Evolutionary conservation across 2,329 filamentous ascomycete genomes (phyloP).

Genomic region (Sarocladiaceae sp.): DNA sequence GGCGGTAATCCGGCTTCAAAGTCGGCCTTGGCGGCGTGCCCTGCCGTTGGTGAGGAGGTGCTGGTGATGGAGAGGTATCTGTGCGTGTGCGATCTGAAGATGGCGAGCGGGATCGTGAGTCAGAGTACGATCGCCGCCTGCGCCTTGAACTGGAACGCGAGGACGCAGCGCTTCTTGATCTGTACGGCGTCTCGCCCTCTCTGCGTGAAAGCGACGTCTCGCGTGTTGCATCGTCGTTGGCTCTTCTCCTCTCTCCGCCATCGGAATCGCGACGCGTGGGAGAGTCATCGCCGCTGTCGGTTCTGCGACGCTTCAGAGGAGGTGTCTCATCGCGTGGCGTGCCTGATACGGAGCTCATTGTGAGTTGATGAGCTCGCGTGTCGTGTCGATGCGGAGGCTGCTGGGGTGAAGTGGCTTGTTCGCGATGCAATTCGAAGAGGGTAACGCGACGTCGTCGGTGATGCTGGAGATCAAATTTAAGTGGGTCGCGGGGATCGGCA

Average conservation of each 20-base stretch:
- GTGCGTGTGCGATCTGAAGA: slow-evolving; percentile 25
- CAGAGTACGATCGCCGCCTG: slow-evolving; percentile 25
- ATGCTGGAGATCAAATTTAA: slow-evolving; percentile 4
- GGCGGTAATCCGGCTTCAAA: slow-evolving; percentile 58
- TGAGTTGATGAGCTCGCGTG: neutral
- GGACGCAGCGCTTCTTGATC: slow-evolving; percentile 20
- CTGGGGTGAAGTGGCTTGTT: too few relatives aligned
- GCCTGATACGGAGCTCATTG: slow-evolving; percentile 21
- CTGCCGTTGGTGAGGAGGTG: slow-evolving; percentile 12
- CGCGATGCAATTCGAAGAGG: too few relatives aligned
- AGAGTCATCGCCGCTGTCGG: slow-evolving; percentile 19
- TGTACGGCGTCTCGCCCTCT: slow-evolving; percentile 11
- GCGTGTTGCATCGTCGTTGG: slow-evolving; percentile 6
- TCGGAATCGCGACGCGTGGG: slow-evolving; percentile 18
- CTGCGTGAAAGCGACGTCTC: slow-evolving; percentile 17
- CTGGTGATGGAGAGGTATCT: slow-evolving; percentile 20
- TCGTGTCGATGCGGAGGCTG: too few relatives aligned
- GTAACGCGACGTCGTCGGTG: too few relatives aligned
- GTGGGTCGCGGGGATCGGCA: slow-evolving; percentile 7
- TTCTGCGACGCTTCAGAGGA: slow-evolving; percentile 27
- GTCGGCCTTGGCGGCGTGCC: slow-evolving; percentile 41
- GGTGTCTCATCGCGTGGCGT: slow-evolving; percentile 17
- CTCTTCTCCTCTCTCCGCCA: neutral
- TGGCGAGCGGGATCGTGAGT: slow-evolving; percentile 29
- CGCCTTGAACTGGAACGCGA: slow-evolving; percentile 25